Base-by-base conservation (phyloP, 2,329 filamentous ascomycete genomes). In the Chrysosporium keratinophilum region DNA sequence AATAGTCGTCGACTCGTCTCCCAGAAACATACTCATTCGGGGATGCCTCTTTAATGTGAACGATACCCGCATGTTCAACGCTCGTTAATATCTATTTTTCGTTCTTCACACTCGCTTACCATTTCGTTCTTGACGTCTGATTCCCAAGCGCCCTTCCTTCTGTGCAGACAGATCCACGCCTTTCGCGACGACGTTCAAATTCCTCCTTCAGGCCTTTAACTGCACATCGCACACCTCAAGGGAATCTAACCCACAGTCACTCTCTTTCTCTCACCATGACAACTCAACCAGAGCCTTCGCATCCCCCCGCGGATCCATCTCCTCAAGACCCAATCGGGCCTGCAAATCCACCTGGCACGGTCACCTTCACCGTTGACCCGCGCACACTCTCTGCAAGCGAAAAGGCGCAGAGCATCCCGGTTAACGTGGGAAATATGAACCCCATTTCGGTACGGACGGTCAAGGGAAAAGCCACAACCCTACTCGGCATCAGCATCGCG, bases 361-460 rank as follows among this genome's bases (percentile, higher is more conserved):
- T 52, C 41, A 52, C 50, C 14, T 44, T 52, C 42, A 45, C 17
- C 20, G 41, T 52, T 42, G 46, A 52, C 35, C 33, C 50, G 2
- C 50, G 42, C 34, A 46, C 50, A 14, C n/a, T 52, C 14, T 52
- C 50, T 11, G 31, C 40, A 14, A 41, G 40, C 23, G 39, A 40
- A 35, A 42, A 50, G 23, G 39, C 23, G 1, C 33, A 20, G 19
- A 17, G 6, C 17, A 14, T 42, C 14, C 40, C 48, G 7, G 9
- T 34, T 9, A 9, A 2, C 6, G 7, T 35, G 7, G 23, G 23
- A 28, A 28, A 28, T 15, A 2, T 40, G 10, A 39, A 49, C 20
- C 46, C 46, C 19, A 17, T 49, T 33, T 15, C 34, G 2, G 17
- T 49, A 11, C 14, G 19, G 20, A 12, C 46, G 12, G 35, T 49